phyloP scores from a whole-genome alignment of 345 rosid genomes.

The Brassica cretica region DNA sequence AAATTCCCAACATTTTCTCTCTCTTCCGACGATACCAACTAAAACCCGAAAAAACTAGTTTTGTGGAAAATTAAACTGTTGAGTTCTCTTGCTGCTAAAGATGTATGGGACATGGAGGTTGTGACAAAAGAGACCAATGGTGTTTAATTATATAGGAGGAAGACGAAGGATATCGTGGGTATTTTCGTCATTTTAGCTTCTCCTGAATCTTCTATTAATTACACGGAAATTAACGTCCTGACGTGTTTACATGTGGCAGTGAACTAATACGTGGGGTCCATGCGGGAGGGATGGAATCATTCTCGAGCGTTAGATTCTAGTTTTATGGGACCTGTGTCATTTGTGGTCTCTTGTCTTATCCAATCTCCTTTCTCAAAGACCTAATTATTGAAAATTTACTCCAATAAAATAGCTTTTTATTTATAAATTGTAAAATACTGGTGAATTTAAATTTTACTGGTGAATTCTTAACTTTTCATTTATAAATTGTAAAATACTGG shows the following conservation, averaged over 20 bases:
- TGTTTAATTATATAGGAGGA: slow-evolving; percentile 10
- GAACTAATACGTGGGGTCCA: slow-evolving; percentile 22
- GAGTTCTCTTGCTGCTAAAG: neutral
- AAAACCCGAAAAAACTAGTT: neutral
- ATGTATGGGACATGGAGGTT: slow-evolving; percentile 12
- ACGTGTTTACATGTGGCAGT: slow-evolving; percentile 3
- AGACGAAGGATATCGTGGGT: slow-evolving; percentile 1
- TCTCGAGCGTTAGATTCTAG: slow-evolving; percentile 33
- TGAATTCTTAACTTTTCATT: neutral
- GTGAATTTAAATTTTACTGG: neutral
- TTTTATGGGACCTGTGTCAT: slow-evolving; percentile 22
- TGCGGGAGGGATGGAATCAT: slow-evolving; percentile 27
- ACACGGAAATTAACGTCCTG: slow-evolving; percentile 34
- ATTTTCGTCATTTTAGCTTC: slow-evolving; percentile 21
- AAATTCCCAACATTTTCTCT: slow-evolving; percentile 78
- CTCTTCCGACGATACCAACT: neutral
- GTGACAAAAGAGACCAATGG: slow-evolving; percentile 11
- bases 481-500: neutral
- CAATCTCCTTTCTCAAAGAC: neutral
- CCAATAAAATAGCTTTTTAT: neutral
- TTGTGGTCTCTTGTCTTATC: slow-evolving; percentile 37
- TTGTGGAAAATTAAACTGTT: neutral
- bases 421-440: neutral
- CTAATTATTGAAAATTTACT: neutral
- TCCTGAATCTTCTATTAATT: slow-evolving; percentile 10